Evolutionary conservation across 164 flowering plant genomes (phyloP).

Genomic region (Echeveria elegans): DNA sequence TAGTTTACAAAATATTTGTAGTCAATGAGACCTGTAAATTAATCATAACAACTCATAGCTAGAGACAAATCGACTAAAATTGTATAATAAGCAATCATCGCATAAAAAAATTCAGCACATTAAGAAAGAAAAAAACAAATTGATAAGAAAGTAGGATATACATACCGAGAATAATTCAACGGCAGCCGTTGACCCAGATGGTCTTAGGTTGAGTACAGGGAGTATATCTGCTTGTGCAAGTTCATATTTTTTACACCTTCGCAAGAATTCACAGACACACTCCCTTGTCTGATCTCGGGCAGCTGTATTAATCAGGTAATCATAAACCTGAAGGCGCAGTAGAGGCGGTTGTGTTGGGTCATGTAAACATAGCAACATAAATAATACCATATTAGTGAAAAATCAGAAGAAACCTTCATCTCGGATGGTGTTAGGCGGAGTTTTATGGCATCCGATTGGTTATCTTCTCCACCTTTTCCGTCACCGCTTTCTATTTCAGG

Average conservation of each 20-base stretch:
- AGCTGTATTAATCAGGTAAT: constrained; percentile 50
- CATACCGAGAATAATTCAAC: constrained; percentile 41
- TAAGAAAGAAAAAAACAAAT: neutral
- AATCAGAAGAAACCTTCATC: constrained; percentile 36
- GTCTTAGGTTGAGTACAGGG: constrained; percentile 46
- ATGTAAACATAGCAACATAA: neutral
- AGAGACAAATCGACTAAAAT: neutral
- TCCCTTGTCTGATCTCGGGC: constrained; percentile 62
- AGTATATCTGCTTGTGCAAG: constrained; percentile 68
- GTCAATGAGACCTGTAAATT: neutral
- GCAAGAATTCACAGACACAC: constrained; percentile 32
- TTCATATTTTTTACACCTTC: constrained; percentile 31
- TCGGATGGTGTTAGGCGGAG: constrained; percentile 29
- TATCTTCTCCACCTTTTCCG: constrained; percentile 27
- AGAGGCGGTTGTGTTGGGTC: neutral
- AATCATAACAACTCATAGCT: neutral
- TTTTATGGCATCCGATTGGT: constrained; percentile 16
- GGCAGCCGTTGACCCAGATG: constrained; percentile 20
- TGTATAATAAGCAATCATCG: neutral
- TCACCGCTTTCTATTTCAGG: constrained; percentile 30
- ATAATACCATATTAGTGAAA: neutral
- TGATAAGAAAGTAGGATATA: neutral
- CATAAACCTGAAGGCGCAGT: constrained; percentile 42
- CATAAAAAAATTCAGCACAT: neutral
- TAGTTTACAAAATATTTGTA: neutral